Evolutionary conservation across 805 yeast species (phyloP).

Genomic region (Sugiyamaella qingdaonensis): DNA sequence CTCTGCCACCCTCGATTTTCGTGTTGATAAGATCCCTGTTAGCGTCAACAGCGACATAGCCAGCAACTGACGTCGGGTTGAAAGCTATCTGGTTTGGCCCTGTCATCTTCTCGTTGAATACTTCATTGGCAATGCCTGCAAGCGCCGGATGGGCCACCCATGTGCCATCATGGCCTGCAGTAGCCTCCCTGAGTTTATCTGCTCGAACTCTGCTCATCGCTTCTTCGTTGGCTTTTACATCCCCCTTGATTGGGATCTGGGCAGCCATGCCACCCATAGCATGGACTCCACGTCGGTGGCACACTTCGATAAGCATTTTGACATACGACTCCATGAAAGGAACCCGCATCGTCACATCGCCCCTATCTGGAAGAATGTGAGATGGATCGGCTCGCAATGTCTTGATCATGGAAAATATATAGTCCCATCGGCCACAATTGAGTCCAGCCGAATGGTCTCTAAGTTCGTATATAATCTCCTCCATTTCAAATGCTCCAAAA

Average conservation of each 20-base stretch:
- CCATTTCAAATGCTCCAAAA: slow-evolving; percentile 71
- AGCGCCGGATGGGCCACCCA: slow-evolving; percentile 75
- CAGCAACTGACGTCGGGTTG: slow-evolving; percentile 33
- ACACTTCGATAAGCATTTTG: slow-evolving; percentile 56
- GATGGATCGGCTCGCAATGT: slow-evolving; percentile 54
- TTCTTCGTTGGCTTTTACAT: slow-evolving; percentile 49
- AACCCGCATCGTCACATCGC: slow-evolving; percentile 62
- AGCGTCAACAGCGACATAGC: slow-evolving; percentile 46
- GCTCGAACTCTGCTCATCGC: slow-evolving; percentile 62
- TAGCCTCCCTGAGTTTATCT: slow-evolving; percentile 62
- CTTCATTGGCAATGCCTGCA: slow-evolving; percentile 57
- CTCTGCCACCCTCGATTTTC: slow-evolving; percentile 47
- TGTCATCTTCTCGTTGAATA: slow-evolving; percentile 66
- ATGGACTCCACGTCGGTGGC: slow-evolving; percentile 65
- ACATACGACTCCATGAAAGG: slow-evolving; percentile 70
- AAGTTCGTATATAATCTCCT: slow-evolving; percentile 67
- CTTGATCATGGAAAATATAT: slow-evolving; percentile 64
- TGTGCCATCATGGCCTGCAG: slow-evolving; percentile 67
- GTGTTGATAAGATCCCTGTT: slow-evolving; percentile 54
- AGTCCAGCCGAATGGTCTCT: slow-evolving; percentile 65
- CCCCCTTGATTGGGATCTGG: slow-evolving; percentile 63
- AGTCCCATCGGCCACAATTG: slow-evolving; percentile 75
- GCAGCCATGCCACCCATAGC: slow-evolving; percentile 81
- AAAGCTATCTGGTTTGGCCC: slow-evolving; percentile 63
- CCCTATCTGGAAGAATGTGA: slow-evolving; percentile 63